Percentiles rank a stretch among this genome's conserved stretches.
Conservation (phyloP, 176 grass and related monocot genomes). For the Oryza glaberrima region DNA sequence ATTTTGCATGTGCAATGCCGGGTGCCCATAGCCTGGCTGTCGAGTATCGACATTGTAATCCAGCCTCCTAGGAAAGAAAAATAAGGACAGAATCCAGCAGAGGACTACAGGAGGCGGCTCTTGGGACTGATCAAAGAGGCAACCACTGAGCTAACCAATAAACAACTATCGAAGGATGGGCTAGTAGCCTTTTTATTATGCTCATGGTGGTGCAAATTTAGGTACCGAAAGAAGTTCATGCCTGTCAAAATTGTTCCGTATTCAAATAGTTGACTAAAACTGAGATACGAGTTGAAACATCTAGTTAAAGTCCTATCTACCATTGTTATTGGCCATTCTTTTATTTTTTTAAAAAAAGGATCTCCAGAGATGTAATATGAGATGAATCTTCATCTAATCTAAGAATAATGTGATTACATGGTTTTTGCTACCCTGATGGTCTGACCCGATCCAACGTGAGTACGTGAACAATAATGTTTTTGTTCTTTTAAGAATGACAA, state of each 20-base stretch:
- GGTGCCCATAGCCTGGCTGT: neutral
- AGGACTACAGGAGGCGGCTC: neutral
- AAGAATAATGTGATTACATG: too few relatives aligned
- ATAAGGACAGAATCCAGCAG: neutral
- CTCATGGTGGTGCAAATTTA: neutral
- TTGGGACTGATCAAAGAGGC: neutral
- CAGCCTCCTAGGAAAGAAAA: neutral
- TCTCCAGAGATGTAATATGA: too few relatives aligned
- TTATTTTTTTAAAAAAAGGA: too few relatives aligned
- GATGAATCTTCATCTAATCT: too few relatives aligned
- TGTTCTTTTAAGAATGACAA: too few relatives aligned
- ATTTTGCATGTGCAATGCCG: neutral
- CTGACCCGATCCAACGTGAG: neutral
- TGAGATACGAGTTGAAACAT: neutral
- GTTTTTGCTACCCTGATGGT: neutral
- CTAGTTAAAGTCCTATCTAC: too few relatives aligned
- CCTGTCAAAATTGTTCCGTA: neutral
- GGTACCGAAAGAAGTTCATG: neutral
- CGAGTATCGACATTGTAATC: neutral
- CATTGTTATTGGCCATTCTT: too few relatives aligned
- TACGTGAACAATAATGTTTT: neutral
- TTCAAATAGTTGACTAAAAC: neutral
- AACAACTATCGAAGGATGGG: slow-evolving; percentile 10
- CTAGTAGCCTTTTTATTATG: neutral
- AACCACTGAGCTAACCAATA: neutral